phyloP scores from a whole-genome alignment of 345 rosid species.

The Citrus reticulata region DNA sequence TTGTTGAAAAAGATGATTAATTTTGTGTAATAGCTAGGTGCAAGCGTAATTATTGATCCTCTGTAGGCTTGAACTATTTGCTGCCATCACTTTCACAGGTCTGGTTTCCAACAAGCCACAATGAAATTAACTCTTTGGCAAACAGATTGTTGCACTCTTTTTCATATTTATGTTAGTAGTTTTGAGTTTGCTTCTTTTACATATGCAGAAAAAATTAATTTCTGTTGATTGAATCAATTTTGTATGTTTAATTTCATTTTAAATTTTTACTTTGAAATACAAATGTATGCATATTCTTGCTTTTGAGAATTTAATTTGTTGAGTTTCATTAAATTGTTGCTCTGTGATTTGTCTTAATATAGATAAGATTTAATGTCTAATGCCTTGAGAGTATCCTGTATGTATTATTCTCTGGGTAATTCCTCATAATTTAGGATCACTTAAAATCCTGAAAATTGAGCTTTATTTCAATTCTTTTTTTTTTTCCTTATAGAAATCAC shows the following conservation, averaged over 20 bases:
- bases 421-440: conserved; percentile 18
- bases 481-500: conserved; percentile 1
- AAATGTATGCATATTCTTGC: neutral
- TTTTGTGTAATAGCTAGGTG: too few species aligned
- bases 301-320: neutral
- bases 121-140: too few species aligned
- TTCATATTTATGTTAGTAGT: too few species aligned
- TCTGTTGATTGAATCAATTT: neutral
- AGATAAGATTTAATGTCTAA: neutral
- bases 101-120: too few species aligned
- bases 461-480: neutral
- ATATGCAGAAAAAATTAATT: neutral
- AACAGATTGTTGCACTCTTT: too few species aligned
- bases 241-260: neutral
- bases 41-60: too few species aligned
- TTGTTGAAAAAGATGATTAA: too few species aligned
- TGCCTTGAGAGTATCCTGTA: neutral
- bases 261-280: neutral
- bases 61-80: too few species aligned
- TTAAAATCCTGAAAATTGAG: neutral
- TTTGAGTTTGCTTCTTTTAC: too few species aligned
- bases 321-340: neutral
- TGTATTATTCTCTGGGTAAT: neutral
- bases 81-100: too few species aligned
- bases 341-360: neutral